Evolutionary conservation across 768 basidiomycete genomes (phyloP).

Genomic region (Rossbeevera mucosa): DNA sequence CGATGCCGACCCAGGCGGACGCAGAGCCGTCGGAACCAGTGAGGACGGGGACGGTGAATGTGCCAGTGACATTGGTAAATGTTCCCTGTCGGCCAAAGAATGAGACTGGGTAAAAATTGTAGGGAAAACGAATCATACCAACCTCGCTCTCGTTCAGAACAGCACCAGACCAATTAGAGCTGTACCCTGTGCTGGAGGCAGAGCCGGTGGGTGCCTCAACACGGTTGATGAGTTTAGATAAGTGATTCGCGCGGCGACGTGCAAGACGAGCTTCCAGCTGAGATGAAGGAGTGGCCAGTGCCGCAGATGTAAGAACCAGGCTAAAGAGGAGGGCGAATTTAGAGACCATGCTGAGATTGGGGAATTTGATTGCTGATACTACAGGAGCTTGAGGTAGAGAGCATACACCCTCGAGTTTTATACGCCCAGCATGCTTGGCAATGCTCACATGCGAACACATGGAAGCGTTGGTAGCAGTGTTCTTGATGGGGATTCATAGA

Average conservation of each 20-base stretch:
- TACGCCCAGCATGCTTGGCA: not conserved
- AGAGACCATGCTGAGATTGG: not conserved
- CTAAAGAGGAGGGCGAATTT: not conserved
- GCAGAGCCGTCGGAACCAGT: not conserved
- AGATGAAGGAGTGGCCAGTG: not conserved
- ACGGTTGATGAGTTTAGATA: not conserved
- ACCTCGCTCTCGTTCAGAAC: not conserved
- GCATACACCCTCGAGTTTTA: not conserved
- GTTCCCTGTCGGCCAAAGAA: not conserved
- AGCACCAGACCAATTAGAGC: not conserved
- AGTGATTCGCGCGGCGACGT: not conserved
- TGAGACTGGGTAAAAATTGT: not conserved
- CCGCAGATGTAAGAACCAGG: not conserved
- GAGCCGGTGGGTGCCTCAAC: not conserved
- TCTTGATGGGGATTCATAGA: not conserved
- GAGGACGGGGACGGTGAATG: not conserved
- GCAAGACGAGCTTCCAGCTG: not conserved
- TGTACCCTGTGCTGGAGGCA: not conserved
- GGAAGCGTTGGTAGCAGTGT: not conserved
- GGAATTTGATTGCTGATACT: not conserved
- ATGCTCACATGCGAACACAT: not conserved
- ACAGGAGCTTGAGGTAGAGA: not conserved
- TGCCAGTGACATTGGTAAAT: not conserved
- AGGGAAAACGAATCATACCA: not conserved
- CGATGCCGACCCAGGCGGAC: not conserved